A percentile compares a stretch with the other conserved stretches of the same genome.
These are phyloP conservation scores for Cytospora piceae DNA, from an alignment of 2,329 filamentous ascomycete species.

Conservation along the genomic window DNA sequence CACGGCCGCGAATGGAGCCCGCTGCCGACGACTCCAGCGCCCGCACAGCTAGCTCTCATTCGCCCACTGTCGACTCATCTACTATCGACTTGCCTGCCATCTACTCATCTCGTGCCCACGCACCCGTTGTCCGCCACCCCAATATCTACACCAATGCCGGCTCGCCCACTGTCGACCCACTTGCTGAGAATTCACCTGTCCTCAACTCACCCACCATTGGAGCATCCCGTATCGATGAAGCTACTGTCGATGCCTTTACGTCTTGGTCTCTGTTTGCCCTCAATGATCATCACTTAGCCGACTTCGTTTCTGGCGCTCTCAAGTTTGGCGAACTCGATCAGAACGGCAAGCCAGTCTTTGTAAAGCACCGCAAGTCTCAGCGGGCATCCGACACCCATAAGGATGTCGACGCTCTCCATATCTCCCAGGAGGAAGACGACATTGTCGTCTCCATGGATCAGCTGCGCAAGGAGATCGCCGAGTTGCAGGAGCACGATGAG, in stretches of 20 bases:
- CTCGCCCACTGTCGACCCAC: background rate
- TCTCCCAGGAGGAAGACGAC: conserved; percentile 58
- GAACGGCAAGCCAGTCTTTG: conserved; percentile 60
- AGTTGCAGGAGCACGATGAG: conserved; percentile 60
- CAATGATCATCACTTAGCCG: conserved; percentile 51
- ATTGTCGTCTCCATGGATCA: conserved; percentile 66
- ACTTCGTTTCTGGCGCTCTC: conserved; percentile 60
- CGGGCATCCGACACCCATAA: conserved; percentile 47
- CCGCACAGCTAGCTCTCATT: conserved; percentile 1
- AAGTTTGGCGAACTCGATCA: conserved; percentile 48
- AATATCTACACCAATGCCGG: background rate
- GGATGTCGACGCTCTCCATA: conserved; percentile 53
- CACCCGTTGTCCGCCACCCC: background rate
- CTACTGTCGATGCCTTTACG: conserved; percentile 57
- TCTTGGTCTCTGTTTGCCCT: conserved; percentile 30
- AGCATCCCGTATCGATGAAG: conserved; percentile 47
- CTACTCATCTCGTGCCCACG: background rate
- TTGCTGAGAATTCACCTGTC: too few relatives aligned
- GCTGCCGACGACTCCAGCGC: background rate
- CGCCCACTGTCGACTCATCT: background rate
- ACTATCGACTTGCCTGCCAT: background rate
- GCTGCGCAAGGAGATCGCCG: conserved; percentile 61
- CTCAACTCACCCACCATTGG: background rate
- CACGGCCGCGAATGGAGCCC: background rate
- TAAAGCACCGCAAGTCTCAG: conserved; percentile 55